Evolutionary conservation across 345 rosid species (phyloP).

Genomic region (Boechera divaricarpa): DNA sequence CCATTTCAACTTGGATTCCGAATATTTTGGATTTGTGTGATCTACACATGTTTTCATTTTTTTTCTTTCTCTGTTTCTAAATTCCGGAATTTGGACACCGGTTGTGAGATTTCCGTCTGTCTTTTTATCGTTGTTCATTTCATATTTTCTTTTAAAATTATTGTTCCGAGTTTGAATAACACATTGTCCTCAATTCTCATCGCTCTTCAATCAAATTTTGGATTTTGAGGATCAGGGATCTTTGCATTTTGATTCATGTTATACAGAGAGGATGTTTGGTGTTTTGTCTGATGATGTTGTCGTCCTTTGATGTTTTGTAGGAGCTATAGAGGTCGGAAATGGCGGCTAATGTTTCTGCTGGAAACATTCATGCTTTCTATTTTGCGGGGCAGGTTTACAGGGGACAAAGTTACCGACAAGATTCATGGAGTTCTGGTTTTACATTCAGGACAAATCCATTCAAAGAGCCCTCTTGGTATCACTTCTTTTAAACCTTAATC

Average conservation of each 20-base stretch:
- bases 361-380: constrained; percentile 48
- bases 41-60: too few species aligned
- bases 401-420: constrained; percentile 48
- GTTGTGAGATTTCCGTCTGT: not conserved
- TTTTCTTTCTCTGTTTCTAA: not conserved
- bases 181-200: constrained; percentile 11
- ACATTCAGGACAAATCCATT: constrained; percentile 53
- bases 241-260: not conserved
- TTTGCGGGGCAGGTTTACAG: constrained; percentile 41
- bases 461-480: constrained; percentile 70
- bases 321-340: constrained; percentile 51
- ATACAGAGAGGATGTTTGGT: not conserved
- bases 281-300: constrained; percentile 1
- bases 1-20: too few species aligned
- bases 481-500: not conserved
- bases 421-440: constrained; percentile 51
- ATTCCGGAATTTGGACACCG: too few species aligned
- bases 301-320: constrained; percentile 1
- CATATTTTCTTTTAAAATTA: not conserved
- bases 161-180: not conserved
- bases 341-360: constrained; percentile 62
- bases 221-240: not conserved
- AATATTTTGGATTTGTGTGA: too few species aligned
- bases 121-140: not conserved
- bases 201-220: not conserved